Evolutionary conservation across 306 rosid genomes (phyloP).

Genomic region (Cicer judaicum): DNA sequence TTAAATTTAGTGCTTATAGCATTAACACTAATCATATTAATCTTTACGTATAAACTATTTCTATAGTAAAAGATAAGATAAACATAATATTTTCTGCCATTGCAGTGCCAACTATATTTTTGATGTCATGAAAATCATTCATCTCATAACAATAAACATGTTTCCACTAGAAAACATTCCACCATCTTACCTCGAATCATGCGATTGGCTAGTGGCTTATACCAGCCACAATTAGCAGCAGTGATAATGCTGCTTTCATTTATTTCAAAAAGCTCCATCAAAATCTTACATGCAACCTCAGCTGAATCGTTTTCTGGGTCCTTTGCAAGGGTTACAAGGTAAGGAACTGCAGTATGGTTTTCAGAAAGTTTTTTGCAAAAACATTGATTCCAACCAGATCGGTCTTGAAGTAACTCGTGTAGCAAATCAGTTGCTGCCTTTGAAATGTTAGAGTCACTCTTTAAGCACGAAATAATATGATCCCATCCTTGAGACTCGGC

Average conservation of each 20-base stretch:
- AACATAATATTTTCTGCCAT: background rate
- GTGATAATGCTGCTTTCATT: slow-evolving; percentile 57
- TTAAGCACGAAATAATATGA: slow-evolving; percentile 64
- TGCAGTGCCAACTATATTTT: background rate
- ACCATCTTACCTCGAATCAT: slow-evolving; percentile 61
- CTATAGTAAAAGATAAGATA: background rate
- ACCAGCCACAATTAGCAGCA: slow-evolving; percentile 81
- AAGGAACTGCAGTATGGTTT: slow-evolving; percentile 54
- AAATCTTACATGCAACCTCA: slow-evolving; percentile 65
- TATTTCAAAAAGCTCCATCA: slow-evolving; percentile 66
- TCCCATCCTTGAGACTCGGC: slow-evolving; percentile 71
- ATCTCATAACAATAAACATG: slow-evolving; percentile 23
- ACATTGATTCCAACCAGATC: slow-evolving; percentile 68
- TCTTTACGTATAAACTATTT: background rate
- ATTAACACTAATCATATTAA: background rate
- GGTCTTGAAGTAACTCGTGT: slow-evolving; percentile 67
- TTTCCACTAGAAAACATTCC: slow-evolving; percentile 33
- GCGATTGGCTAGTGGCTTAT: slow-evolving; percentile 68
- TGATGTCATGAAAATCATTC: background rate
- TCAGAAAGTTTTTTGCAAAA: slow-evolving; percentile 68
- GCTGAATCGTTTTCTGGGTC: slow-evolving; percentile 57
- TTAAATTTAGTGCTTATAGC: background rate
- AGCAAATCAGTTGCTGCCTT: slow-evolving; percentile 70
- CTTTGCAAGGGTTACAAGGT: slow-evolving; percentile 65
- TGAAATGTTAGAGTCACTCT: slow-evolving; percentile 60